Evolutionary conservation across 352 stramenopile species (phyloP).

Genomic region (Hyaloperonospora brassicae): DNA sequence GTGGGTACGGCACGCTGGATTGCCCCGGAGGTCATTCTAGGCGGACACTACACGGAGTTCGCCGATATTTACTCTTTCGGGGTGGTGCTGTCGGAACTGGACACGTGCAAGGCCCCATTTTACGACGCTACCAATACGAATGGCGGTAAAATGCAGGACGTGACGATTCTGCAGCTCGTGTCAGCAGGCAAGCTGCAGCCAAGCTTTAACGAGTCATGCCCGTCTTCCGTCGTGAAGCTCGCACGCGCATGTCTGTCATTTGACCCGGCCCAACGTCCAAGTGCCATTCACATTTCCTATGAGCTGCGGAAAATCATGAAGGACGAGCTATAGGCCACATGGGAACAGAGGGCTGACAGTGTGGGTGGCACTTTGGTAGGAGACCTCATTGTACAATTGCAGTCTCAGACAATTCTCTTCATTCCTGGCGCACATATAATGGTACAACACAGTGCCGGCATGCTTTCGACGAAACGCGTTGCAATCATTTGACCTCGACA

Average conservation of each 20-base stretch:
- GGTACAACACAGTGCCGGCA: no score
- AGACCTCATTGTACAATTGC: no score
- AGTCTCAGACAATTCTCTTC: no score
- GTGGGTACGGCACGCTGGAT: constrained; percentile 50
- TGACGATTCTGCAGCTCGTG: constrained; percentile 56
- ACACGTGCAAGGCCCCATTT: constrained; percentile 58
- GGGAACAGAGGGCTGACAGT: no score
- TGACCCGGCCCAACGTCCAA: constrained; percentile 53
- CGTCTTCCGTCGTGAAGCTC: constrained; percentile 46
- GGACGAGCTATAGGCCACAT: constrained; percentile 37
- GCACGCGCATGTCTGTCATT: constrained; percentile 56
- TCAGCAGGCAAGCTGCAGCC: constrained; percentile 64
- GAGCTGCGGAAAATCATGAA: constrained; percentile 73
- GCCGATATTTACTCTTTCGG: constrained; percentile 53
- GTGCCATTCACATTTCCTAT: constrained; percentile 72
- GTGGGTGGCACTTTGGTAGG: no score
- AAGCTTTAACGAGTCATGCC: constrained; percentile 42
- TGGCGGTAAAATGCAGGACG: constrained; percentile 49
- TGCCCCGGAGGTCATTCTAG: constrained; percentile 43
- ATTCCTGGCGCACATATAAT: no score
- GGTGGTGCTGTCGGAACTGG: constrained; percentile 51
- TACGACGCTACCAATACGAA: constrained; percentile 57
- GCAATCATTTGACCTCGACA: no score
- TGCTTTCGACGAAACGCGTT: no score
- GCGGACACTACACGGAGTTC: constrained; percentile 45